A percentile compares a stretch with the other conserved stretches of the same genome.
These are phyloP conservation scores for Teunomyces kruisii DNA, from an alignment of 805 yeast genomes.

Conservation along the genomic window DNA sequence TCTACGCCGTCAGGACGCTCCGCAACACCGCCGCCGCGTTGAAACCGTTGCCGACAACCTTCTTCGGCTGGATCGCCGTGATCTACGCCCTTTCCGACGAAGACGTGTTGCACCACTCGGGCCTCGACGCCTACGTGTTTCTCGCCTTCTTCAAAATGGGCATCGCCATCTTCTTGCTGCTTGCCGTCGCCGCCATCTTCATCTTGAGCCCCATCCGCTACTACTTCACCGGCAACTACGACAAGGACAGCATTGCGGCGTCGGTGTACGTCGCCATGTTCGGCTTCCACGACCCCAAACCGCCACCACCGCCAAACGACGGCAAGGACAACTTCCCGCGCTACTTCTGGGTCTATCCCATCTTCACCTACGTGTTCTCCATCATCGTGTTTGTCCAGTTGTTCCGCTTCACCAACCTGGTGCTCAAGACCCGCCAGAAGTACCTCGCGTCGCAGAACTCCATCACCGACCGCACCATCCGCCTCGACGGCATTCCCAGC, in stretches of 20 bases:
- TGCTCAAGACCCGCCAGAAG: slow-evolving; percentile 53
- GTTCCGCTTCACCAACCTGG: slow-evolving; percentile 46
- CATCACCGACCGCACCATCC: slow-evolving; percentile 58
- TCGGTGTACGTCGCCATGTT: no score
- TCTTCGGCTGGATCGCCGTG: slow-evolving; percentile 26
- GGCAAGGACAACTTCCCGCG: slow-evolving; percentile 37
- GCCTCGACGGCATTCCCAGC: slow-evolving; percentile 54
- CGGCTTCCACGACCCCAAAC: no score
- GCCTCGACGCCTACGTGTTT: slow-evolving; percentile 35
- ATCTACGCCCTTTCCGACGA: slow-evolving; percentile 25
- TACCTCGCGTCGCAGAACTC: slow-evolving; percentile 61
- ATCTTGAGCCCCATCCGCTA: slow-evolving; percentile 39
- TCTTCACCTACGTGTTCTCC: slow-evolving; percentile 57
- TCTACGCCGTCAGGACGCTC: slow-evolving; percentile 55
- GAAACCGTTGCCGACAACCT: slow-evolving; percentile 41
- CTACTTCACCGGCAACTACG: slow-evolving; percentile 44
- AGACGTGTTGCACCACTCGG: slow-evolving; percentile 22
- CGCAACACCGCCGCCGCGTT: slow-evolving; percentile 35
- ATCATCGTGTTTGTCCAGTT: slow-evolving; percentile 45
- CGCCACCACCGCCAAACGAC: slow-evolving; percentile 9
- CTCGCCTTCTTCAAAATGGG: slow-evolving; percentile 39
- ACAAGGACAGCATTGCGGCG: slow-evolving; percentile 32
- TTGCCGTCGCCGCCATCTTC: slow-evolving; percentile 23
- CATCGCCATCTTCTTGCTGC: slow-evolving; percentile 18
- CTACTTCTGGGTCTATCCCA: slow-evolving; percentile 53